These are phyloP conservation scores for Xylaria intraflava DNA, from an alignment of 495 filamentous ascomycete species.

Conservation along the genomic window DNA sequence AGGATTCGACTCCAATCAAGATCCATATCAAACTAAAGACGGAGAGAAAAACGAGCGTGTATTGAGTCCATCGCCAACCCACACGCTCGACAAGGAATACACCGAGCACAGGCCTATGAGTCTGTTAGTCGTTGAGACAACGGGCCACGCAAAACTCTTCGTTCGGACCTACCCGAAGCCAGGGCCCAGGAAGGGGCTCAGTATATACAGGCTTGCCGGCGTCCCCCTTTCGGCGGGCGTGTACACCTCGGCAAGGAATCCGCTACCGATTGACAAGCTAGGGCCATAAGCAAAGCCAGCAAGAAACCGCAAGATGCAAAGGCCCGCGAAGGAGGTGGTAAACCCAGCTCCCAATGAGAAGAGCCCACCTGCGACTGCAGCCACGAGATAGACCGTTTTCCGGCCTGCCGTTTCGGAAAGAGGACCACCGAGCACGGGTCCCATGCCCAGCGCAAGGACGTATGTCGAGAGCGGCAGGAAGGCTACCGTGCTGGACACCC, in stretches of 20 bases:
- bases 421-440: constrained; percentile 53
- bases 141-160: neutral
- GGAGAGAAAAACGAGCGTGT: constrained; percentile 31
- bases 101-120: constrained; percentile 51
- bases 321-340: constrained; percentile 46
- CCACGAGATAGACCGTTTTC: constrained; percentile 45
- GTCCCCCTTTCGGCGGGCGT: constrained; percentile 37
- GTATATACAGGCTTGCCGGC: constrained; percentile 43
- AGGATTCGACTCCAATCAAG: constrained; percentile 51
- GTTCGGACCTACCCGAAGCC: constrained; percentile 34
- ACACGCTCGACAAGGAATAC: constrained; percentile 53
- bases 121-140: neutral
- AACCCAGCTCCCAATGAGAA: constrained; percentile 59
- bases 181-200: constrained; percentile 54
- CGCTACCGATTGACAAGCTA: constrained; percentile 48
- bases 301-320: constrained; percentile 56
- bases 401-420: constrained; percentile 53
- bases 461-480: constrained; percentile 51
- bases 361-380: constrained; percentile 47
- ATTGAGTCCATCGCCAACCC: constrained; percentile 57
- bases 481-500: constrained; percentile 43
- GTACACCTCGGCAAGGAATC: constrained; percentile 50
- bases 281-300: constrained; percentile 54
- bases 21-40: constrained; percentile 42
- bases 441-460: constrained; percentile 51